Evolutionary conservation across 2,329 filamentous ascomycete genomes (phyloP), one percentile per base, ranked within the genome.

Genomic region (Fusarium chaquense): DNA sequence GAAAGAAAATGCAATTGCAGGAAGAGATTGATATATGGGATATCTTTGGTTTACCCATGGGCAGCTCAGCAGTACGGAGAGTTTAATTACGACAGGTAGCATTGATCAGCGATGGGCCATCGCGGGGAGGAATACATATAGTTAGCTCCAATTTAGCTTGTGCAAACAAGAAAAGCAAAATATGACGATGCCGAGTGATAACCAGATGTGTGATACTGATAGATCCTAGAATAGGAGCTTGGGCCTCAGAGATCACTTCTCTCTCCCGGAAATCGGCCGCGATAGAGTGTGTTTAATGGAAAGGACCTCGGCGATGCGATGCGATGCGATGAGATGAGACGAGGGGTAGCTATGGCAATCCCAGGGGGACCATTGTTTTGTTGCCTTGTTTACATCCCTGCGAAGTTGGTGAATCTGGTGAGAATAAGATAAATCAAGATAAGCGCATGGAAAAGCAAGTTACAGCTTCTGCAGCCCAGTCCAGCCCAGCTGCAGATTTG

Each of bases 41-140:
- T 20, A n/a, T 53, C 67, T 76, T 50, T 73, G 67, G 50, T 63
- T 75, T 75, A 40, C 36, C n/a, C 20, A 20, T 51, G 24, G 35
- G 78, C 28, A 12, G 60, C 72, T 49, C 47, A 74, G 49, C 50
- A 63, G 60, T 65, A 70, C 64, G 40, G 51, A 33, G 62, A 71
- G 63, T 69, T 66, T 61, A 55, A 69, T 65, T 73, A 74, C 52
- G 67, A 70, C 54, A 58, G 57, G 35, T 55, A 68, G 47, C 67
- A 68, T 74, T 75, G 66, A 73, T 75, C 53, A 62, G 59, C 30
- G 62, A 65, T 40, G 60, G 61, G 15, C 69, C 67, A 11, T 30
- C 65, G 63, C 28, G 70, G 58, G 16, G 57, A 62, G 52, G 18
- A 62, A 6, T 40, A 40, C 36, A 40, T 12, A 40, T 22, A 22